Conservation (phyloP, 768 basidiomycete genomes). For the Mycena galericulata region DNA sequence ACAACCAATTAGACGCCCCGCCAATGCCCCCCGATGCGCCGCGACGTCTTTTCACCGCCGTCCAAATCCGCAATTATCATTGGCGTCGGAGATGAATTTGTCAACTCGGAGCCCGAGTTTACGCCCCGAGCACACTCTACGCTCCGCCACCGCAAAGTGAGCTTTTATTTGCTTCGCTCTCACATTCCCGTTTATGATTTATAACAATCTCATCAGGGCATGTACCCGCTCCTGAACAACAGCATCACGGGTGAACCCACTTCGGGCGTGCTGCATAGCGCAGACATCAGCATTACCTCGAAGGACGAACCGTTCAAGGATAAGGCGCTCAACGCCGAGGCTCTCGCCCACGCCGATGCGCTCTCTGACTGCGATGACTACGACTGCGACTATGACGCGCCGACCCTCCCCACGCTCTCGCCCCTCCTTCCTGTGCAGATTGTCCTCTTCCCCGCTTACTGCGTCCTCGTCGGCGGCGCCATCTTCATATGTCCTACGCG, state of each 20-base stretch:
- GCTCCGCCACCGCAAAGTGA: slow-evolving; percentile 29
- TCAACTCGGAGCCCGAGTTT: not conserved
- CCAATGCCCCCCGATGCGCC: slow-evolving; percentile 15
- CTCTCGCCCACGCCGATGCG: not conserved
- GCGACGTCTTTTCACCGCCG: slow-evolving; percentile 29
- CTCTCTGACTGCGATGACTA: not conserved
- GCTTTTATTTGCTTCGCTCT: not conserved
- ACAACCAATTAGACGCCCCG: slow-evolving; percentile 9
- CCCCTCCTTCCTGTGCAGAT: slow-evolving; percentile 25
- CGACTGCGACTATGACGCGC: not conserved
- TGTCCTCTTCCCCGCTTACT: slow-evolving; percentile 27
- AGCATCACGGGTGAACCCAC: slow-evolving; percentile 17
- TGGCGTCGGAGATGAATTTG: not conserved
- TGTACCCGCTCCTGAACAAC: slow-evolving; percentile 13
- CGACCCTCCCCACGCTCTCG: slow-evolving; percentile 2
- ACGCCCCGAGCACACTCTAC: slow-evolving; percentile 23
- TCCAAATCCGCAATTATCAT: not conserved
- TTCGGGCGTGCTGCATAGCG: not conserved
- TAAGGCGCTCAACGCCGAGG: not conserved
- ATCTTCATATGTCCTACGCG: slow-evolving; percentile 23
- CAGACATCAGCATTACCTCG: not conserved
- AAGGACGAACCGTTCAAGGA: too few species aligned
- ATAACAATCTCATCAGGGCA: not conserved
- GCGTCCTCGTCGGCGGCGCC: slow-evolving; percentile 23
- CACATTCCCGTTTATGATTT: not conserved